Conservation (phyloP, 2,329 filamentous ascomycete species). For the Chaetomium globosum region DNA sequence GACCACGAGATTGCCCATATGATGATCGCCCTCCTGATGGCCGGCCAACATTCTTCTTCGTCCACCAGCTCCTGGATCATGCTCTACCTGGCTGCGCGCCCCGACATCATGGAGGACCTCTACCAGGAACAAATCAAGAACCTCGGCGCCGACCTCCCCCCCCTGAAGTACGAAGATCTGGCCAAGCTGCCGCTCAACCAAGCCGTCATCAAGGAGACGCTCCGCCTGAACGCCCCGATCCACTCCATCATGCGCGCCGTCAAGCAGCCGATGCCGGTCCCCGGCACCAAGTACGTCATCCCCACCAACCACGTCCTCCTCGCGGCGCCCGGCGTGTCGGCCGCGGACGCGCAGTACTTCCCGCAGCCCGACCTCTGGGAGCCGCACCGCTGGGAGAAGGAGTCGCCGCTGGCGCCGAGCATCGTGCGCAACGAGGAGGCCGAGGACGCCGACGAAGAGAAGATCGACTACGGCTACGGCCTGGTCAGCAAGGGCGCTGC, state of each 20-base stretch:
- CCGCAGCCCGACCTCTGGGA: constrained; percentile 82
- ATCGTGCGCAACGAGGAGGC: constrained; percentile 48
- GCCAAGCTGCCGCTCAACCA: constrained; percentile 78
- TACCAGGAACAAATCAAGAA: constrained; percentile 74
- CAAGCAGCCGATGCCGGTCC: constrained; percentile 81
- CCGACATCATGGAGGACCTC: constrained; percentile 70
- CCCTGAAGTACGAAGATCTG: constrained; percentile 75
- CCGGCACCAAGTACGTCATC: constrained; percentile 80
- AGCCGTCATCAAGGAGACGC: constrained; percentile 86
- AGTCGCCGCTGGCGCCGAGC: constrained; percentile 57
- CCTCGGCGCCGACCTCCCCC: constrained; percentile 73
- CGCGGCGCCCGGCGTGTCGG: constrained; percentile 80
- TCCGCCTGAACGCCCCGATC: constrained; percentile 88
- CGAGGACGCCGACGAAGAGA: constrained; percentile 63
- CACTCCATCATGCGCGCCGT: constrained; percentile 94
- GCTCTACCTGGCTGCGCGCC: constrained; percentile 69
- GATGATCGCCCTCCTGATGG: constrained; percentile 87
- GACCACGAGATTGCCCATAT: constrained; percentile 80
- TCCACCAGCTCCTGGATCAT: constrained; percentile 78
- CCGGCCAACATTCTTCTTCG: constrained; percentile 78
- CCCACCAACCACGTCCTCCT: constrained; percentile 80
- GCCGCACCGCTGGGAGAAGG: constrained; percentile 84
- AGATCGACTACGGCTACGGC: constrained; percentile 92
- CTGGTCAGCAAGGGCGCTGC: constrained; percentile 86
- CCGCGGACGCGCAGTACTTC: constrained; percentile 73